A percentile compares a stretch with the other conserved stretches of the same genome.
Evolutionary conservation across 768 basidiomycete genomes (phyloP).

Genomic region (Agaricus subrufescens): DNA sequence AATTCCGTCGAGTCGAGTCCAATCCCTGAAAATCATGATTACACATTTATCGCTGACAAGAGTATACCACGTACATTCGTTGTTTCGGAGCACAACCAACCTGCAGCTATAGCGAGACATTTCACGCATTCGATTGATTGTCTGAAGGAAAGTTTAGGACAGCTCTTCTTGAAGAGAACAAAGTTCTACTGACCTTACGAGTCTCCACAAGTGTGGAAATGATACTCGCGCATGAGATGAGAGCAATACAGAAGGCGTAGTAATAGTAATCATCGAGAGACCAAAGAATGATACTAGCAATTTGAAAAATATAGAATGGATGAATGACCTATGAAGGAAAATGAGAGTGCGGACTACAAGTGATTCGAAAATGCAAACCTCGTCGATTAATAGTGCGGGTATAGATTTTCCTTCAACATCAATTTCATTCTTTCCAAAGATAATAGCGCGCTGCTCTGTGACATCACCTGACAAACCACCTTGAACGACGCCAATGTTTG

Average conservation of each 20-base stretch:
- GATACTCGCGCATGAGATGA: slow-evolving; percentile 86
- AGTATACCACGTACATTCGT: slow-evolving; percentile 51
- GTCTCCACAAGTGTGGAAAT: slow-evolving; percentile 87
- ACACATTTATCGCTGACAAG: not conserved
- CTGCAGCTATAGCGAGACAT: slow-evolving; percentile 90
- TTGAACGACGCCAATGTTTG: slow-evolving; percentile 54
- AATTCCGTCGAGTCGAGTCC: slow-evolving; percentile 71
- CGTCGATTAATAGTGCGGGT: slow-evolving; percentile 75
- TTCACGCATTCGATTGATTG: slow-evolving; percentile 89
- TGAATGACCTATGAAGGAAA: slow-evolving; percentile 64
- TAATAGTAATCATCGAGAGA: slow-evolving; percentile 94
- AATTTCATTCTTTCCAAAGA: slow-evolving; percentile 86
- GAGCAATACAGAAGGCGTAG: slow-evolving; percentile 93
- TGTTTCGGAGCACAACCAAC: slow-evolving; percentile 64
- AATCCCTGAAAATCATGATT: slow-evolving; percentile 46
- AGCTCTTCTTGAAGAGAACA: slow-evolving; percentile 8
- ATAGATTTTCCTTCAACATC: slow-evolving; percentile 88
- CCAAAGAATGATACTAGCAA: slow-evolving; percentile 93
- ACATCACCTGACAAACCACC: slow-evolving; percentile 52
- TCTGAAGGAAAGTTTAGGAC: slow-evolving; percentile 38
- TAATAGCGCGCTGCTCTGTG: slow-evolving; percentile 57
- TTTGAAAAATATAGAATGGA: slow-evolving; percentile 98
- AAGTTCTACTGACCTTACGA: slow-evolving; percentile 56
- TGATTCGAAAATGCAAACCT: slow-evolving; percentile 42
- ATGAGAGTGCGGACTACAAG: slow-evolving; percentile 2